Evolutionary conservation across 371 early-diverging fungal species (phyloP).

Genomic region (Paraphysoderma sedebokerense): DNA sequence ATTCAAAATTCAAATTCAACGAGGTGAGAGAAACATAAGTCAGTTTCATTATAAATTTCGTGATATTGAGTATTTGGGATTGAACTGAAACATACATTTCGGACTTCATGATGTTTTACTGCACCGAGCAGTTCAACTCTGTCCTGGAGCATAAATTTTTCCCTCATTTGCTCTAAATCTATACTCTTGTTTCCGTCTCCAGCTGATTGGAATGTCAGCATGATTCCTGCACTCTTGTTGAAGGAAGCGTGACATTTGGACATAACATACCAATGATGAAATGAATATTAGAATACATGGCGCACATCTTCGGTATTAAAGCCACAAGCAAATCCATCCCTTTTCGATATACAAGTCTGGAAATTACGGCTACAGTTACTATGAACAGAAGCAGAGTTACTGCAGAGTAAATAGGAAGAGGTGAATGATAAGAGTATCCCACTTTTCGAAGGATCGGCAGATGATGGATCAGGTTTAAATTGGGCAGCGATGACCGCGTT

Average conservation of each 20-base stretch:
- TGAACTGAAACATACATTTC: conserved; percentile 33
- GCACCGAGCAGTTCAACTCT: conserved; percentile 86
- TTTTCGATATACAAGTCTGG: conserved; percentile 91
- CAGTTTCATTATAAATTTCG: too few relatives aligned
- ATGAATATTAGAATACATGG: conserved; percentile 54
- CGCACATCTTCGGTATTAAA: conserved; percentile 88
- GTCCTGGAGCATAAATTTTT: conserved; percentile 79
- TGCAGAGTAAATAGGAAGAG: neutral
- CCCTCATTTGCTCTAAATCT: conserved; percentile 95
- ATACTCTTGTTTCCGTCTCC: conserved; percentile 97
- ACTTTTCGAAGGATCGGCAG: conserved; percentile 54
- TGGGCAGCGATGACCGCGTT: conserved; percentile 91
- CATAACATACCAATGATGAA: conserved; percentile 66
- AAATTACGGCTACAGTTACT: conserved; percentile 88
- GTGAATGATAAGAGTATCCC: conserved; percentile 48
- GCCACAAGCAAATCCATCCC: conserved; percentile 89
- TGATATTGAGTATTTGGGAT: too few relatives aligned
- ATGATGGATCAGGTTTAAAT: conserved; percentile 67
- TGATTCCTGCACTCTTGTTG: conserved; percentile 1
- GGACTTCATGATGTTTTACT: conserved; percentile 60
- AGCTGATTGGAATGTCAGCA: conserved; percentile 13
- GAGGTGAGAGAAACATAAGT: too few relatives aligned
- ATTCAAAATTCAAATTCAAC: too few relatives aligned
- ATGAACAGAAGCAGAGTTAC: conserved; percentile 1
- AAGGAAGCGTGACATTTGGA: too few relatives aligned